phyloP scores from a whole-genome alignment of 1,284 basidiomycete species.

The Malassezia restricta region DNA sequence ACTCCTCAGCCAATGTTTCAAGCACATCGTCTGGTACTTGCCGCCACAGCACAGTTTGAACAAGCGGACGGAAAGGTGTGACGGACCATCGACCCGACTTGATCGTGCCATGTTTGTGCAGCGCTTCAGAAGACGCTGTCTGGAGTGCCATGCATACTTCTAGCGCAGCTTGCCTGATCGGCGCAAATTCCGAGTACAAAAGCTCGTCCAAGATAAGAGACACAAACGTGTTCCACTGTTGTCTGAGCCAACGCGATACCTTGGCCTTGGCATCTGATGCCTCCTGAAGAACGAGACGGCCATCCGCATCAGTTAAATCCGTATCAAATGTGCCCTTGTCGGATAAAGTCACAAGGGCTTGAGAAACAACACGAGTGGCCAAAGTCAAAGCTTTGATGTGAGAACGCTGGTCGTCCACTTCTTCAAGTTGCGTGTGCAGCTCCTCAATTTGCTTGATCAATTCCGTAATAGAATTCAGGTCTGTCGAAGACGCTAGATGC shows the following conservation, averaged over 20 bases:
- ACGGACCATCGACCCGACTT: constrained; percentile 4
- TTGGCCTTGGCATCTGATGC: constrained; percentile 17
- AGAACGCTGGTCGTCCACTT: background rate
- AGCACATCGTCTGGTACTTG: constrained; percentile 28
- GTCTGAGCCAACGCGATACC: constrained; percentile 31
- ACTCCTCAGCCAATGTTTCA: constrained; percentile 26
- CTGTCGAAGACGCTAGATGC: constrained; percentile 8
- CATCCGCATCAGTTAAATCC: background rate
- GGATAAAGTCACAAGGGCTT: constrained; percentile 9
- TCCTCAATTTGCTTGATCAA: background rate
- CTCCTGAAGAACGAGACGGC: background rate
- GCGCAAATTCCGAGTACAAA: background rate
- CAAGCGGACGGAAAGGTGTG: constrained; percentile 6
- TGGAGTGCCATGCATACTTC: constrained; percentile 17
- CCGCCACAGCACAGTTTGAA: constrained; percentile 3
- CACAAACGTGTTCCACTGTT: constrained; percentile 34
- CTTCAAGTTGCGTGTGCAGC: background rate
- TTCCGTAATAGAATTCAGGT: constrained; percentile 11
- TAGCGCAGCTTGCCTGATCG: constrained; percentile 13
- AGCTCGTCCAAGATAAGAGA: constrained; percentile 16
- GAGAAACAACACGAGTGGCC: constrained; percentile 8
- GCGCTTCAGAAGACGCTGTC: constrained; percentile 11
- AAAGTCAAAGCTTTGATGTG: constrained; percentile 6
- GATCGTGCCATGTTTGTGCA: background rate
- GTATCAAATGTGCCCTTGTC: background rate